Evolutionary conservation across 805 yeast species (phyloP).

Genomic region (Lipomyces sp.): DNA sequence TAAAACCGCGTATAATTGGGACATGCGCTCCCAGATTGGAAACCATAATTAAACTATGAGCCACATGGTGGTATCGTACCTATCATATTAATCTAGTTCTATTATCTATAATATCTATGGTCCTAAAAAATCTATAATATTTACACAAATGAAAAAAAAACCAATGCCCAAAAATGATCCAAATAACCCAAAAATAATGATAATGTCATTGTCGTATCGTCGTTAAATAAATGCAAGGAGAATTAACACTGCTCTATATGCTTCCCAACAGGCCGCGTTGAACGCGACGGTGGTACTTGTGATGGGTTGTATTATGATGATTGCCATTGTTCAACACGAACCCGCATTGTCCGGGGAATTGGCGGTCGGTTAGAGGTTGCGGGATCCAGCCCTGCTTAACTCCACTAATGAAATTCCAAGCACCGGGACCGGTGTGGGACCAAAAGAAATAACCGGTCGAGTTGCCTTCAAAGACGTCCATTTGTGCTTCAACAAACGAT

Average conservation of each 20-base stretch:
- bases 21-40: not conserved
- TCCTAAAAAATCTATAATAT: not conserved
- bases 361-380: conserved; percentile 71
- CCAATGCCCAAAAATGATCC: not conserved
- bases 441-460: conserved; percentile 87
- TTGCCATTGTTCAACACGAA: conserved; percentile 28
- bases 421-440: conserved; percentile 85
- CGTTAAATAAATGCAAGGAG: too few relatives aligned
- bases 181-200: not conserved
- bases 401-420: conserved; percentile 80
- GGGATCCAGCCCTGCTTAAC: conserved; percentile 71
- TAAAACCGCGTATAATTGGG: not conserved
- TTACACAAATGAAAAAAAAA: not conserved
- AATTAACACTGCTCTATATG: not conserved
- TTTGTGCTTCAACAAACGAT: conserved; percentile 81
- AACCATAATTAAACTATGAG: not conserved
- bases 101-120: too few relatives aligned
- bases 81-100: too few relatives aligned
- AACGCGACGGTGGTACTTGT: conserved; percentile 6
- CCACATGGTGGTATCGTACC: too few relatives aligned
- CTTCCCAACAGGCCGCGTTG: conserved; percentile 7
- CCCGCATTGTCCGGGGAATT: conserved; percentile 70
- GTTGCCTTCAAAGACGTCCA: conserved; percentile 73
- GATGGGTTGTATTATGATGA: not conserved
- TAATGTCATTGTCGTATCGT: too few relatives aligned